Base-by-base conservation (phyloP, 768 basidiomycete genomes). In the Russula brevipes region DNA sequence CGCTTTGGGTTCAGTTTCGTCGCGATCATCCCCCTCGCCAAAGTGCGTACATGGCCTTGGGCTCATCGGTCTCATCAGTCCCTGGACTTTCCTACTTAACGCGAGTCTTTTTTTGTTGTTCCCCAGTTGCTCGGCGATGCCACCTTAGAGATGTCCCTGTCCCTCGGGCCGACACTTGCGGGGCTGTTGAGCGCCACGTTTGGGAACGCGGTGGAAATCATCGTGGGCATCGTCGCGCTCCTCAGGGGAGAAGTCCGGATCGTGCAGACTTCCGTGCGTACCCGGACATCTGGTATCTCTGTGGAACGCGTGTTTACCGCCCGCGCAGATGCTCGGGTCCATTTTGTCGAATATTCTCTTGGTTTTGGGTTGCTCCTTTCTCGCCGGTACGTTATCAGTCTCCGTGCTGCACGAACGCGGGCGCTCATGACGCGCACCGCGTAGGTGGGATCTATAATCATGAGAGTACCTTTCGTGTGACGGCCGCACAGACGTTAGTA, bases 281-380 rank as follows among this genome's bases (percentile, higher is more conserved):
- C 36, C 54, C 36, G 47, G 44, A 30, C 41, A 36, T 33, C 14
- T 24, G 24, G 1, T 24, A 44, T 53, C 16, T 41, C 59, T 11
- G 39, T 16, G 11, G 39, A 60, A 38, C 19, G 60, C 50, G 19
- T 30, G 36, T 47, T 69, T 30, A 59, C 54, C 36, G 24, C 41
- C 16, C 41, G 10, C 12, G 3, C 66, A 90, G 89, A 86, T 96
- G 82, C 82, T 97, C 50, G 94, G 94, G 19, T 94, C 91, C 35
- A 90, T 97, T 63, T 76, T 97, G 44, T 94, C 92, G 12, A 97
- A 97, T 74, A 78, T 95, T 44, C 81, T 97, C 9, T 80, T 97
- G 42, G 94, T 98, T 17, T 79, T 98, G 14, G 94, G 94, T 7
- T 92, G 89, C 74, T 92, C 91, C 14, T 95, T 95, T 79, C 77